phyloP scores from a whole-genome alignment of 805 yeast species.

The Wickerhamomyces rabaulensis region DNA sequence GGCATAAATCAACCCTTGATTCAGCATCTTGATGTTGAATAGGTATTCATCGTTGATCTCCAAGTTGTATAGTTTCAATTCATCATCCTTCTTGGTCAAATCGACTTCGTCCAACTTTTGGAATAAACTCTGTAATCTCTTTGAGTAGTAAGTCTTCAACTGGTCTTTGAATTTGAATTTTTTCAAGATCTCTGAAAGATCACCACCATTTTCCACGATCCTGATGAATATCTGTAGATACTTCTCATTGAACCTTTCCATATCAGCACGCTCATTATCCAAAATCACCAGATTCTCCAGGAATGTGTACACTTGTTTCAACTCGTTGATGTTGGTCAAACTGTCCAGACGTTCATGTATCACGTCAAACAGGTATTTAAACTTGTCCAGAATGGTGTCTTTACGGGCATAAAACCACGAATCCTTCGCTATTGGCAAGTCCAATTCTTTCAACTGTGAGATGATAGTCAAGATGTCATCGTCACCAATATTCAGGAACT shows the following conservation, averaged over 20 bases:
- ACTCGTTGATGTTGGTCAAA: slow-evolving; percentile 4
- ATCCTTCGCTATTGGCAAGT: slow-evolving; percentile 1
- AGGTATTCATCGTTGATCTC: slow-evolving; percentile 7
- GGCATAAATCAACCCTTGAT: slow-evolving; percentile 7
- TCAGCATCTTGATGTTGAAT: slow-evolving; percentile 6
- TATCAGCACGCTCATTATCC: not conserved
- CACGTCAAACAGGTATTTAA: not conserved
- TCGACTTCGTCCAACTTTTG: not conserved
- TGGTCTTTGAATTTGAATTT: not conserved
- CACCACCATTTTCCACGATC: not conserved
- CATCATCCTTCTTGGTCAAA: not conserved
- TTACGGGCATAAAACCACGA: slow-evolving; percentile 1
- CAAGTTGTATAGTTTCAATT: slow-evolving; percentile 6
- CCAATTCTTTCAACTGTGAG: not conserved
- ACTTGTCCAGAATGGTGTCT: slow-evolving; percentile 1
- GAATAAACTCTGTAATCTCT: not conserved
- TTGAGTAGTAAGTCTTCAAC: not conserved
- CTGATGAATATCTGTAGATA: not conserved
- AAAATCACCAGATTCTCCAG: not conserved
- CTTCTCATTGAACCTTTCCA: not conserved
- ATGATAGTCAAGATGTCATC: slow-evolving; percentile 1
- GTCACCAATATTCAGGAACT: slow-evolving; percentile 7
- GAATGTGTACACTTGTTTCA: slow-evolving; percentile 4
- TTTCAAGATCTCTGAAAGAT: not conserved
- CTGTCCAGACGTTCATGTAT: not conserved